A percentile compares a stretch with the other conserved stretches of the same genome.
Evolutionary conservation across 2,329 filamentous ascomycete species (phyloP).

Genomic region (Tothia fuscella): DNA sequence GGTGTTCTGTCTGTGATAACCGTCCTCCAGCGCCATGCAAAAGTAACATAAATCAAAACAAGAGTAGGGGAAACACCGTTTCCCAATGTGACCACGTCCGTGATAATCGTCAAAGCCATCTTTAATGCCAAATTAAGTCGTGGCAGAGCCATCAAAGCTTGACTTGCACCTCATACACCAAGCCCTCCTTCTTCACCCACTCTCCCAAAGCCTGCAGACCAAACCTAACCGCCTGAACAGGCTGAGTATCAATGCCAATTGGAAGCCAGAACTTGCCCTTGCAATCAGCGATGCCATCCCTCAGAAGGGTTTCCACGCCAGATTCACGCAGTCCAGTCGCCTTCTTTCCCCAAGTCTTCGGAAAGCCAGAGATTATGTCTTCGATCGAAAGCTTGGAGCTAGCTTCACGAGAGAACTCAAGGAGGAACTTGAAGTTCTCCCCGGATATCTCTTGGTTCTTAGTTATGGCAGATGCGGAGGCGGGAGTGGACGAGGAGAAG

Average conservation of each 20-base stretch:
- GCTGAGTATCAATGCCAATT: constrained; percentile 26
- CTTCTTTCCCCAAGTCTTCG: constrained; percentile 25
- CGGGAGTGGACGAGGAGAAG: not conserved
- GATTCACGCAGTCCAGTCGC: constrained; percentile 14
- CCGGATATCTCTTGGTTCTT: not conserved
- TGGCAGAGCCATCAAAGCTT: constrained; percentile 3
- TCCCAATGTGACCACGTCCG: no score
- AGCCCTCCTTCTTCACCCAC: constrained; percentile 21
- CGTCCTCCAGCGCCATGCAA: no score
- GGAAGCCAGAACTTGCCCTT: constrained; percentile 30
- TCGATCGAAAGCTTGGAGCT: constrained; percentile 21
- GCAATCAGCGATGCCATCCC: constrained; percentile 13
- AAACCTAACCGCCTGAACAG: constrained; percentile 33
- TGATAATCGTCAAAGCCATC: no score
- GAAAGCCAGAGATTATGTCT: constrained; percentile 25
- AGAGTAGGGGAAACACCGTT: no score
- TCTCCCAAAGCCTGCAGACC: constrained; percentile 30
- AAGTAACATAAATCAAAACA: no score
- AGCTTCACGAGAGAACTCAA: not conserved
- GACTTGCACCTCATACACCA: constrained; percentile 9
- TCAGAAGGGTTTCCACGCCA: constrained; percentile 11
- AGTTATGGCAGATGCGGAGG: not conserved
- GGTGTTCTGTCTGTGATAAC: no score
- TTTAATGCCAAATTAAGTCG: no score
- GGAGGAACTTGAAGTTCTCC: not conserved